Conservation (phyloP, 805 yeast species). For the Cyberlindnera sargentensis region DNA sequence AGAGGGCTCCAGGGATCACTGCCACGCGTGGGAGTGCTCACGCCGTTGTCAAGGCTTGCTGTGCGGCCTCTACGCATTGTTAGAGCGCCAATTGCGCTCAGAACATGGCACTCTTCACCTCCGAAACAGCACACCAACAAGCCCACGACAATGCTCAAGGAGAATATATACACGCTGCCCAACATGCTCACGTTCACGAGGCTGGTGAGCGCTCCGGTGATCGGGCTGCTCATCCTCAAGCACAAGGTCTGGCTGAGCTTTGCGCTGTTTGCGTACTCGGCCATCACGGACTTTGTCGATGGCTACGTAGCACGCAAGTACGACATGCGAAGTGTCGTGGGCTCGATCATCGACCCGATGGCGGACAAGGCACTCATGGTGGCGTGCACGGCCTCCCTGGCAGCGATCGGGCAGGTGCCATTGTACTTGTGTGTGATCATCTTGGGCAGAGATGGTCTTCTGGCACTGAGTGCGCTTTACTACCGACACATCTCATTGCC, state of each 20-base stretch:
- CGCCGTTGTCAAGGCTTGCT: no score
- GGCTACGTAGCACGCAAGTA: constrained; percentile 84
- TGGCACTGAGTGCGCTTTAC: constrained; percentile 66
- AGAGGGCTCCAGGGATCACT: no score
- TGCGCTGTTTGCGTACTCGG: constrained; percentile 72
- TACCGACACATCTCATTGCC: constrained; percentile 71
- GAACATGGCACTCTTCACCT: not conserved
- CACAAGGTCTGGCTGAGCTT: constrained; percentile 61
- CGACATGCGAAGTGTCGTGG: constrained; percentile 73
- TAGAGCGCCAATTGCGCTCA: no score
- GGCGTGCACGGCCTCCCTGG: constrained; percentile 70
- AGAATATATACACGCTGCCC: constrained; percentile 76
- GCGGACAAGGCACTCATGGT: constrained; percentile 93
- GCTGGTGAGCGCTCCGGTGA: constrained; percentile 72
- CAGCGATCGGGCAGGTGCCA: constrained; percentile 67
- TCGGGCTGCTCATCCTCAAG: constrained; percentile 70
- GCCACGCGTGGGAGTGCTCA: no score
- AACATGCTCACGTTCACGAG: constrained; percentile 78
- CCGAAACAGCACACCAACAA: constrained; percentile 9
- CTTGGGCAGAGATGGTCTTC: constrained; percentile 73
- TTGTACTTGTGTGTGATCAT: constrained; percentile 58
- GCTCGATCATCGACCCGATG: constrained; percentile 88
- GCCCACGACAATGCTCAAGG: constrained; percentile 19
- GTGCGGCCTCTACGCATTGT: no score
- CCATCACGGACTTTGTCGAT: constrained; percentile 86